A percentile compares a stretch with the other conserved stretches of the same genome.
Evolutionary conservation across 352 stramenopile genomes (phyloP).

Genomic region (Globisporangium barbulae): DNA sequence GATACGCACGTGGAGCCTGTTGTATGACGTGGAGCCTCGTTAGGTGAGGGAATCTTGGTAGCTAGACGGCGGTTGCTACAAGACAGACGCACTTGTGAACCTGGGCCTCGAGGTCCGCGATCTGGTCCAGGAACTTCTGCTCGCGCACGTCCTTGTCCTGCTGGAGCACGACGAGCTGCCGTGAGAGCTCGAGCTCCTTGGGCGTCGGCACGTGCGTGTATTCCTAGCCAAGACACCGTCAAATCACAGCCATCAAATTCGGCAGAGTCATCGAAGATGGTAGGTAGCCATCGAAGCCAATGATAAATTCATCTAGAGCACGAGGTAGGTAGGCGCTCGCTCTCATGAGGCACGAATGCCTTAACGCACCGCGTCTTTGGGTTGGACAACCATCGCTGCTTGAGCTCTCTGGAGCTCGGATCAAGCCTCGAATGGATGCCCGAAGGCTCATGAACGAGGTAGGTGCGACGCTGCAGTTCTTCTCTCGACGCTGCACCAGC

Average conservation of each 20-base stretch:
- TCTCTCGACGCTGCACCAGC: too few species aligned
- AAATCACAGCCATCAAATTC: background rate
- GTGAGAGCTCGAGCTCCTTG: slow-evolving; percentile 68
- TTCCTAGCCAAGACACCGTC: slow-evolving; percentile 31
- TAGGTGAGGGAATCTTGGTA: background rate
- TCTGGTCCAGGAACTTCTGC: slow-evolving; percentile 53
- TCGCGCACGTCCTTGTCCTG: slow-evolving; percentile 68
- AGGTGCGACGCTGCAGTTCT: too few species aligned
- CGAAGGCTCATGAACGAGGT: too few species aligned
- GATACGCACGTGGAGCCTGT: slow-evolving; percentile 52
- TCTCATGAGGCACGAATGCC: too few species aligned
- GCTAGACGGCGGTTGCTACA: background rate
- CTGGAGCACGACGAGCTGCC: slow-evolving; percentile 59
- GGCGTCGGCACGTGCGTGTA: slow-evolving; percentile 71
- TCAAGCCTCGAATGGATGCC: too few species aligned
- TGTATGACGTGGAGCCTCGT: background rate
- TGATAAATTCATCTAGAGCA: too few species aligned
- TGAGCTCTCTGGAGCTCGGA: background rate
- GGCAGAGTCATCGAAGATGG: background rate
- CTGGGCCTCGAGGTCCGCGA: slow-evolving; percentile 62
- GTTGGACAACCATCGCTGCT: slow-evolving; percentile 6
- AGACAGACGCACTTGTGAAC: slow-evolving; percentile 51
- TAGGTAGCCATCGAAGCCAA: background rate
- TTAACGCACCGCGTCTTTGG: slow-evolving; percentile 9
- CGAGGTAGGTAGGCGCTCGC: too few species aligned